These are phyloP conservation scores for Diacronema lutheri DNA, from an alignment of 78 protist species.

Conservation along the genomic window DNA sequence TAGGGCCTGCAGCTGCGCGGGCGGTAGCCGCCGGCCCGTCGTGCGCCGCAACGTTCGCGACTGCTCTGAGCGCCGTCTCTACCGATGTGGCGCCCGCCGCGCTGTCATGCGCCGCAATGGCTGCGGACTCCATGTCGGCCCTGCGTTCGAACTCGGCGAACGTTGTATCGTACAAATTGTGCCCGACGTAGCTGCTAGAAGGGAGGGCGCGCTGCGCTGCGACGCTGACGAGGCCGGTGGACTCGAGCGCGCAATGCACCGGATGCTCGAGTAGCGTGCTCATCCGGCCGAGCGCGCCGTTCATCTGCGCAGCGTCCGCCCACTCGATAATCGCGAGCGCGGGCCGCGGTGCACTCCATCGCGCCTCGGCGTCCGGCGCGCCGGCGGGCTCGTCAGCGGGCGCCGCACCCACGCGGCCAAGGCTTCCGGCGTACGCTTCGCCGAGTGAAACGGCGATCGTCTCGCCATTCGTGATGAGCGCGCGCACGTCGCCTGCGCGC, in stretches of 20 bases:
- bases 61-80: too few species aligned
- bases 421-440: background rate
- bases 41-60: too few species aligned
- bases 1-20: too few species aligned
- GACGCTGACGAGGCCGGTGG: background rate
- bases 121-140: too few species aligned
- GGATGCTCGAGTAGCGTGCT: constrained; percentile 14
- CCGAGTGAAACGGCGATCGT: background rate
- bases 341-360: background rate
- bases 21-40: too few species aligned
- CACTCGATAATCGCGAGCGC: background rate
- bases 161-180: background rate
- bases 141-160: background rate
- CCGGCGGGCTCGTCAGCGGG: background rate
- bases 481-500: background rate
- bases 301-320: background rate
- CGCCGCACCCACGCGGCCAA: too few species aligned
- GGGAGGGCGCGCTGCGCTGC: background rate
- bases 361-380: background rate
- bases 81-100: background rate
- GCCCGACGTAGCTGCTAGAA: background rate
- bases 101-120: background rate
- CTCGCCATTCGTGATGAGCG: background rate
- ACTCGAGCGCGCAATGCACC: background rate
- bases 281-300: background rate